Percentiles rank a stretch among this genome's conserved stretches.
Evolutionary conservation across 2,329 filamentous ascomycete genomes (phyloP).

Genomic region (Penicillium sp.): DNA sequence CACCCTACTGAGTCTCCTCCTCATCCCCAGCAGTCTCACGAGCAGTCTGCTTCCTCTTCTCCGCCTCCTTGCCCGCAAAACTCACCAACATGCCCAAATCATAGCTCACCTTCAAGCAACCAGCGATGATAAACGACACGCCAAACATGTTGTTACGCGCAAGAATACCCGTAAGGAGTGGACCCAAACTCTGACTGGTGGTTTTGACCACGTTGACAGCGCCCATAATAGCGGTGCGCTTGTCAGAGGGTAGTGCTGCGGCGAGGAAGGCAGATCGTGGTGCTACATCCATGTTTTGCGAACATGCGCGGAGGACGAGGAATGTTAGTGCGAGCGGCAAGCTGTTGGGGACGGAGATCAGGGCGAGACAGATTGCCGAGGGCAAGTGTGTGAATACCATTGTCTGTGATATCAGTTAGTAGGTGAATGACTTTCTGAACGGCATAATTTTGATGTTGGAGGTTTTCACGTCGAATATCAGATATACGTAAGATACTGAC

Average conservation of each 20-base stretch:
- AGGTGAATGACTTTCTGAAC: too few relatives aligned
- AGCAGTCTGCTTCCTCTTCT: conserved; percentile 22
- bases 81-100: conserved; percentile 64
- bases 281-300: conserved; percentile 72
- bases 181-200: conserved; percentile 65
- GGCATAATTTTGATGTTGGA: too few relatives aligned
- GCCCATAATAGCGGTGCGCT: conserved; percentile 75
- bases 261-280: conserved; percentile 74
- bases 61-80: conserved; percentile 48
- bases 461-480: too few relatives aligned
- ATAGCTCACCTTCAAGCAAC: conserved; percentile 66
- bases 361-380: conserved; percentile 67
- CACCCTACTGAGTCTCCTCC: conserved; percentile 22
- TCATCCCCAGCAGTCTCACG: conserved; percentile 24
- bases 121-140: conserved; percentile 68
- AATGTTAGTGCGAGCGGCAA: conserved; percentile 64
- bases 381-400: conserved; percentile 80
- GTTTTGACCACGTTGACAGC: conserved; percentile 74
- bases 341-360: conserved; percentile 65
- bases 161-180: conserved; percentile 68
- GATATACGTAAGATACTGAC: conserved; percentile 31
- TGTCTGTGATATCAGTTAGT: conserved; percentile 54
- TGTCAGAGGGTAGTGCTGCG: conserved; percentile 65
- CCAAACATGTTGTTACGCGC: conserved; percentile 64
- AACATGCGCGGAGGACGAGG: conserved; percentile 66